Percentiles rank a stretch among this genome's conserved stretches.
Evolutionary conservation across 768 basidiomycete species (phyloP).

Genomic region (Trametes cubensis): DNA sequence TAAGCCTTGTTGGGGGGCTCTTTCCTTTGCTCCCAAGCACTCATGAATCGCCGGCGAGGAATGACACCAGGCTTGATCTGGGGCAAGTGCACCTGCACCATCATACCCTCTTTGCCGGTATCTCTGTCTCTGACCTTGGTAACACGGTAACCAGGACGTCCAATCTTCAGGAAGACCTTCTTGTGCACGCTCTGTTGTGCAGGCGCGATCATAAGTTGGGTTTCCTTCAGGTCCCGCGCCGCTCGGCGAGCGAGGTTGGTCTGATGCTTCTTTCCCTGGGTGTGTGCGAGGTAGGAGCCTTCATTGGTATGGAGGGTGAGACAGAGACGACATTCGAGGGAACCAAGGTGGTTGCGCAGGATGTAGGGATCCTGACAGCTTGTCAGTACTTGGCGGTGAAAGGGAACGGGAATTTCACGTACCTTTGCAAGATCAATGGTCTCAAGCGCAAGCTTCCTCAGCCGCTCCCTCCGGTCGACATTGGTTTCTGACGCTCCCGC

Average conservation of each 20-base stretch:
- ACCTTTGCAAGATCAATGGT: conserved; percentile 98
- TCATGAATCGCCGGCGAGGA: conserved; percentile 93
- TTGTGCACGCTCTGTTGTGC: conserved; percentile 78
- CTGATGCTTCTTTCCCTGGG: conserved; percentile 99
- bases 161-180: conserved; percentile 97
- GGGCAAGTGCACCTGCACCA: conserved; percentile 95
- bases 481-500: conserved; percentile 95
- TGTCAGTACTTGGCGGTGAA: conserved; percentile 6
- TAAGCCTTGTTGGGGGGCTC: conserved; percentile 96
- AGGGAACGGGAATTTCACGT: conserved; percentile 24
- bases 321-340: conserved; percentile 96
- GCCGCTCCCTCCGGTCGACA: conserved; percentile 91
- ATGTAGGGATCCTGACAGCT: conserved; percentile 88
- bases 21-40: conserved; percentile 94
- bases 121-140: conserved; percentile 94
- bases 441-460: conserved; percentile 93
- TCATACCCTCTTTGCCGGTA: conserved; percentile 92
- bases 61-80: conserved; percentile 87
- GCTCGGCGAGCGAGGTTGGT: conserved; percentile 97
- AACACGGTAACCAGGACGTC: conserved; percentile 91
- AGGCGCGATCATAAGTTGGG: conserved; percentile 86
- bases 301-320: conserved; percentile 99
- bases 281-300: conserved; percentile 98
- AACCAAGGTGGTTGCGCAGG: conserved; percentile 96
- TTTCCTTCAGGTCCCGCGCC: conserved; percentile 95